Evolutionary conservation across 495 filamentous ascomycete species (phyloP).

Genomic region (Hypoxylon lienhwacheense): DNA sequence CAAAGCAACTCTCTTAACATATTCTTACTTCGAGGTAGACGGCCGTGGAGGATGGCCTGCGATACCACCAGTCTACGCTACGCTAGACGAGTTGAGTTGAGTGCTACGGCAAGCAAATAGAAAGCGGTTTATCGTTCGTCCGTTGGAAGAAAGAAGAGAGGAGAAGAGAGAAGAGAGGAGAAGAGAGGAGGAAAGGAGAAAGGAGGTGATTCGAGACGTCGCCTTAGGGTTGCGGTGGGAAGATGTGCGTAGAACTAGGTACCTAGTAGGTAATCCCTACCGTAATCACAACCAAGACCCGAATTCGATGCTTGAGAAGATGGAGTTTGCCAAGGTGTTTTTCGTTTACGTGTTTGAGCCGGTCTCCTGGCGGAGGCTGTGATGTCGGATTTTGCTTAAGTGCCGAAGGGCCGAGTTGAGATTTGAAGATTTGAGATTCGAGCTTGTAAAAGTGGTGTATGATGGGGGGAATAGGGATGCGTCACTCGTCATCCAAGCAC

Average conservation of each 20-base stretch:
- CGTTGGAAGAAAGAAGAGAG: not conserved
- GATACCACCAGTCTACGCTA: constrained; percentile 13
- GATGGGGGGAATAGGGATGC: too few species aligned
- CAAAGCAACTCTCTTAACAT: constrained; percentile 7
- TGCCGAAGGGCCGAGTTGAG: too few species aligned
- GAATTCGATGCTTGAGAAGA: constrained; percentile 10
- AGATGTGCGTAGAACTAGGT: constrained; percentile 27
- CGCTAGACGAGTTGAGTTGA: constrained; percentile 10
- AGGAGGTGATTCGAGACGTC: constrained; percentile 7
- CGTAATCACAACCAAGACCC: constrained; percentile 30
- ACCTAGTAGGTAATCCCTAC: constrained; percentile 32
- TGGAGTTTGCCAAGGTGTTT: not conserved
- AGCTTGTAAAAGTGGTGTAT: too few species aligned
- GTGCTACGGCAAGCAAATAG: constrained; percentile 11
- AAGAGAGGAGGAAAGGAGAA: not conserved
- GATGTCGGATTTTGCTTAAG: too few species aligned
- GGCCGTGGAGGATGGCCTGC: constrained; percentile 1
- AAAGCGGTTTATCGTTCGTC: constrained; percentile 13
- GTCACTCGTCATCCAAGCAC: too few species aligned
- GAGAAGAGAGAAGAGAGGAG: not conserved
- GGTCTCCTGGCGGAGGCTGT: too few species aligned
- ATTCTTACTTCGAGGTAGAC: constrained; percentile 16
- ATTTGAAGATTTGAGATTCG: too few species aligned
- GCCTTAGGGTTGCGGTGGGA: not conserved
- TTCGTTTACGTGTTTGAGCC: not conserved